A percentile compares a stretch with the other conserved stretches of the same genome.
phyloP scores from a whole-genome alignment of 768 basidiomycete species.

The Lentinus brumalis region DNA sequence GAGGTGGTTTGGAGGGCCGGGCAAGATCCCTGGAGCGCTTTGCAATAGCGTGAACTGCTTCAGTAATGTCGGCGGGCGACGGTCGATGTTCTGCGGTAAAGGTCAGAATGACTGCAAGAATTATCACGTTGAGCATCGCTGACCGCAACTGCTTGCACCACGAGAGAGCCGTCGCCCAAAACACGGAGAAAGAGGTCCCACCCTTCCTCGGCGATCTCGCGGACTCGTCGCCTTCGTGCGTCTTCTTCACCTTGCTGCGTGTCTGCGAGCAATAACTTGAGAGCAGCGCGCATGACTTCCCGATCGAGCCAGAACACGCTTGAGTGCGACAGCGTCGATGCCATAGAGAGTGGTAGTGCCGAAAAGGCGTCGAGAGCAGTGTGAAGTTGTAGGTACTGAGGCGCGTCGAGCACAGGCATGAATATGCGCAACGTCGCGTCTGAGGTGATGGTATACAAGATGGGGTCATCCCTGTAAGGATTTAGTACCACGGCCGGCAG shows the following conservation, averaged over 20 bases:
- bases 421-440: conserved; percentile 85
- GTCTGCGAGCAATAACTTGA: conserved; percentile 45
- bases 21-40: conserved; percentile 51
- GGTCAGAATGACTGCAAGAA: background rate
- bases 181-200: conserved; percentile 83
- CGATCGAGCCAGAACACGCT: conserved; percentile 72
- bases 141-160: conserved; percentile 74
- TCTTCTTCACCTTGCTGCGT: conserved; percentile 41
- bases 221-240: conserved; percentile 47
- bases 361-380: conserved; percentile 72
- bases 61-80: conserved; percentile 82
- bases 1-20: conserved; percentile 50
- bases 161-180: conserved; percentile 69
- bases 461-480: conserved; percentile 62
- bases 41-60: conserved; percentile 75
- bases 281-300: conserved; percentile 51
- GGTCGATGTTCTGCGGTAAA: conserved; percentile 76
- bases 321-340: conserved; percentile 38
- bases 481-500: conserved; percentile 4
- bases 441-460: conserved; percentile 82
- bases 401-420: conserved; percentile 84
- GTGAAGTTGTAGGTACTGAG: conserved; percentile 83
- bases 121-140: conserved; percentile 30
- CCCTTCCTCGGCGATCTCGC: conserved; percentile 67
- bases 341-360: conserved; percentile 48